Conservation (phyloP, 1,284 basidiomycete species). For the Gomphus bonarii region DNA sequence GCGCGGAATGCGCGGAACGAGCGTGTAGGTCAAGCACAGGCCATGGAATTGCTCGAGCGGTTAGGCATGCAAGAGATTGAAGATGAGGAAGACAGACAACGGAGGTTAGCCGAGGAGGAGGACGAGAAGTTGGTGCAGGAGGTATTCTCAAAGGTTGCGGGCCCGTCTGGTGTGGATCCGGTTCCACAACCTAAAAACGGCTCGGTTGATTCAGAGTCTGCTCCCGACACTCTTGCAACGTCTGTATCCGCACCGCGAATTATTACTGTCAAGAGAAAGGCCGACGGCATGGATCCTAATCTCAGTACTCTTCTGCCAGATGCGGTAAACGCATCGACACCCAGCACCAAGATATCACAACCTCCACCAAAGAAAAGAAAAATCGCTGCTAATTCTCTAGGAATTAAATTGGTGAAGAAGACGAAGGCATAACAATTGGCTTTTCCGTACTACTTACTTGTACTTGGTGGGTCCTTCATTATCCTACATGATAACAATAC, state of each 20-base stretch:
- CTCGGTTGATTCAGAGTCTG: not conserved
- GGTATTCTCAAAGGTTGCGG: conserved; percentile 71
- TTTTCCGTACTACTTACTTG: not conserved
- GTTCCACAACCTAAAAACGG: conserved; percentile 14
- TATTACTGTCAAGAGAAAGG: conserved; percentile 73
- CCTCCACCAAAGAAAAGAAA: conserved; percentile 54
- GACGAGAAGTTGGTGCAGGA: conserved; percentile 83
- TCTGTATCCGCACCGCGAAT: conserved; percentile 25
- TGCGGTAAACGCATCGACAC: conserved; percentile 39
- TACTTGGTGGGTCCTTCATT: not conserved
- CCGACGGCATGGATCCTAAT: conserved; percentile 59
- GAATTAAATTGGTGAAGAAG: conserved; percentile 58
- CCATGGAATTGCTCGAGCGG: conserved; percentile 45
- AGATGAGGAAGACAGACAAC: conserved; percentile 59
- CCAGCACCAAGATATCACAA: conserved; percentile 20
- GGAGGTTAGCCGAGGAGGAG: conserved; percentile 70
- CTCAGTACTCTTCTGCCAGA: conserved; percentile 64
- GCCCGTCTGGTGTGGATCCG: conserved; percentile 17
- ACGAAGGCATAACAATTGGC: not conserved
- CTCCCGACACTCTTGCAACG: conserved; percentile 20
- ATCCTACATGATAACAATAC: not conserved
- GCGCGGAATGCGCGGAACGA: conserved; percentile 90
- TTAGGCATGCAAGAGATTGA: conserved; percentile 53
- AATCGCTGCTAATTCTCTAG: conserved; percentile 49
- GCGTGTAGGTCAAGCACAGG: conserved; percentile 50